A percentile compares a stretch with the other conserved stretches of the same genome.
These are phyloP conservation scores for Cryptococcus sp. DNA, from an alignment of 1,284 basidiomycete species.

Conservation along the genomic window DNA sequence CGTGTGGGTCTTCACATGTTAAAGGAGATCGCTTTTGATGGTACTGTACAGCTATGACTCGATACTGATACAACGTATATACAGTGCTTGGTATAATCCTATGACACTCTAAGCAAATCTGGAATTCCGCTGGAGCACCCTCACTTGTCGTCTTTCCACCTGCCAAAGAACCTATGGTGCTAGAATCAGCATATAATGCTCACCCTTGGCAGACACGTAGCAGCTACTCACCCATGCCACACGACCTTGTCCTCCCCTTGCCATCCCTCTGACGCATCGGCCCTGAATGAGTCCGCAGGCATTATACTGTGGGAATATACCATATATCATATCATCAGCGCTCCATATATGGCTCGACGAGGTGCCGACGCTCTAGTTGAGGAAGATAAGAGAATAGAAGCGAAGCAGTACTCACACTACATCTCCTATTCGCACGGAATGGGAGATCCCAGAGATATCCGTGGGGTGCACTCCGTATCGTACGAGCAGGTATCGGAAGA, in stretches of 20 bases:
- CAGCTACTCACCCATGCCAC: slow-evolving; percentile 30
- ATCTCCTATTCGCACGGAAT: slow-evolving; percentile 29
- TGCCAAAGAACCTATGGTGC: slow-evolving; percentile 17
- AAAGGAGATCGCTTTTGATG: no score
- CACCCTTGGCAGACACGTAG: neutral
- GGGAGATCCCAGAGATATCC: slow-evolving; percentile 15
- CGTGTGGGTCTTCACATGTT: no score
- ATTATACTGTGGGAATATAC: slow-evolving; percentile 18
- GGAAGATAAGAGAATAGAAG: no score
- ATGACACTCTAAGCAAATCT: no score
- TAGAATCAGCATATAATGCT: neutral
- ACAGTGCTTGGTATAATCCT: no score
- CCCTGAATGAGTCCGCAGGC: slow-evolving; percentile 29
- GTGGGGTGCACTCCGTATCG: slow-evolving; percentile 31
- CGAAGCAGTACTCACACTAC: slow-evolving; percentile 20
- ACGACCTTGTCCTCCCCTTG: slow-evolving; percentile 29
- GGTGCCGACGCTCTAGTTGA: neutral
- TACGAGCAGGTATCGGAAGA: slow-evolving; percentile 34
- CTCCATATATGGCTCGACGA: neutral
- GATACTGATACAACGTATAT: no score
- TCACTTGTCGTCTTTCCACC: slow-evolving; percentile 16
- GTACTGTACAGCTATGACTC: no score
- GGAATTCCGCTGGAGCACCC: neutral
- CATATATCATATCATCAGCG: neutral
- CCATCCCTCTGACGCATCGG: slow-evolving; percentile 30